These are phyloP conservation scores for Xylariales sp. DNA, from an alignment of 2,329 filamentous ascomycete species.

Conservation along the genomic window DNA sequence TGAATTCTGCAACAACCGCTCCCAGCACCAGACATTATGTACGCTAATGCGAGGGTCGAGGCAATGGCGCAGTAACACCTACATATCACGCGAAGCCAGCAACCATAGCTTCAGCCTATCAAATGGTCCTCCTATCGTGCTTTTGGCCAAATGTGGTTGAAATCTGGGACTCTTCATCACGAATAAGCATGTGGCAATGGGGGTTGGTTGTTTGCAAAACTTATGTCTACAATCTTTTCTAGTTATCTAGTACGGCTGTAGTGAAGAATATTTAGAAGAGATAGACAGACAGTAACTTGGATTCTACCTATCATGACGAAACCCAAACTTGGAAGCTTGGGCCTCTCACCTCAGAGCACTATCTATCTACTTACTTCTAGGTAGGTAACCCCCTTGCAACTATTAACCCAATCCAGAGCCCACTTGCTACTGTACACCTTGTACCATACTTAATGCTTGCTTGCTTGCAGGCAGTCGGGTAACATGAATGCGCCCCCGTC, in stretches of 20 bases:
- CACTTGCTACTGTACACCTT: neutral
- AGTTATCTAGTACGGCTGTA: neutral
- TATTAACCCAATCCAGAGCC: too few species aligned
- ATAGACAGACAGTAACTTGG: neutral
- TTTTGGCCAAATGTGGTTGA: neutral
- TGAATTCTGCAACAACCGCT: too few species aligned
- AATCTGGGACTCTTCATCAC: neutral
- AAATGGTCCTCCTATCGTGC: neutral
- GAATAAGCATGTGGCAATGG: neutral
- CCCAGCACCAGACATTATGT: too few species aligned
- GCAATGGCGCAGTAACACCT: too few species aligned
- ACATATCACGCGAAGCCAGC: neutral
- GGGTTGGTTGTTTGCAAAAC: neutral
- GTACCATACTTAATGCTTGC: neutral
- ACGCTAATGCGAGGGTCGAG: too few species aligned
- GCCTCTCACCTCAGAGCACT: neutral
- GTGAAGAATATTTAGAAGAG: neutral
- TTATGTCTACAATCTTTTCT: too few species aligned
- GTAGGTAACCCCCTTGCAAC: too few species aligned
- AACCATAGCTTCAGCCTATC: neutral
- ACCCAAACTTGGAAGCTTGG: neutral
- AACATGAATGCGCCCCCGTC: constrained; percentile 10
- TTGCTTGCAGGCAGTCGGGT: neutral
- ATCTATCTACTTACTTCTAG: too few species aligned
- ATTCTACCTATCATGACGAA: too few species aligned